Conservation (phyloP, 192 early-diverging fungal species). For the Coemansia sp. region DNA sequence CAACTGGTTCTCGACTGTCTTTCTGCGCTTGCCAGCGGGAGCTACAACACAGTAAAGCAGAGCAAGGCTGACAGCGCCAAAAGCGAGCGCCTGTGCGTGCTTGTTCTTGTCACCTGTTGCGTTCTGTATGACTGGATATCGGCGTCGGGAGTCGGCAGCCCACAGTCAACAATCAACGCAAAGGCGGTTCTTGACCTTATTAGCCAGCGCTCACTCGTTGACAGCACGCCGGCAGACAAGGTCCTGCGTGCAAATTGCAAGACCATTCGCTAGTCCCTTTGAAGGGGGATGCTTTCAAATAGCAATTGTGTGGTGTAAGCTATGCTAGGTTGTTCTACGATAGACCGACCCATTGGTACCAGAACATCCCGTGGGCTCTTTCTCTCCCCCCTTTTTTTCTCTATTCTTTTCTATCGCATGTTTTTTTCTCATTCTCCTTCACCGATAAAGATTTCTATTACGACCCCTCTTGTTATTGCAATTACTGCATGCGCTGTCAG, state of each 20-base stretch:
- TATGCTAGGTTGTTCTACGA: background rate
- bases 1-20: slow-evolving; percentile 67
- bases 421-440: slow-evolving; percentile 6
- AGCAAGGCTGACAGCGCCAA: slow-evolving; percentile 56
- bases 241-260: slow-evolving; percentile 46
- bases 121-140: slow-evolving; percentile 92
- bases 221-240: slow-evolving; percentile 39
- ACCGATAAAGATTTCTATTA: background rate
- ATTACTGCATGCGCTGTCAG: background rate
- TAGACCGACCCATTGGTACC: background rate
- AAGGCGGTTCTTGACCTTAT: slow-evolving; percentile 38
- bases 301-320: background rate
- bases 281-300: background rate
- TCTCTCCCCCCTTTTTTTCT: slow-evolving; percentile 2
- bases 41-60: slow-evolving; percentile 77
- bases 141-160: slow-evolving; percentile 71
- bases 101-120: slow-evolving; percentile 85
- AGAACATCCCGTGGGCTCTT: background rate
- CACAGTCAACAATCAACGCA: slow-evolving; percentile 80
- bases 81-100: slow-evolving; percentile 74
- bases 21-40: slow-evolving; percentile 73
- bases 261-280: slow-evolving; percentile 26
- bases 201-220: slow-evolving; percentile 35
- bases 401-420: slow-evolving; percentile 3
- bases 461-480: background rate